A percentile compares a stretch with the other conserved stretches of the same genome.
Conservation (phyloP, 176 grass and related monocot genomes). For the Saccharum spontaneum region DNA sequence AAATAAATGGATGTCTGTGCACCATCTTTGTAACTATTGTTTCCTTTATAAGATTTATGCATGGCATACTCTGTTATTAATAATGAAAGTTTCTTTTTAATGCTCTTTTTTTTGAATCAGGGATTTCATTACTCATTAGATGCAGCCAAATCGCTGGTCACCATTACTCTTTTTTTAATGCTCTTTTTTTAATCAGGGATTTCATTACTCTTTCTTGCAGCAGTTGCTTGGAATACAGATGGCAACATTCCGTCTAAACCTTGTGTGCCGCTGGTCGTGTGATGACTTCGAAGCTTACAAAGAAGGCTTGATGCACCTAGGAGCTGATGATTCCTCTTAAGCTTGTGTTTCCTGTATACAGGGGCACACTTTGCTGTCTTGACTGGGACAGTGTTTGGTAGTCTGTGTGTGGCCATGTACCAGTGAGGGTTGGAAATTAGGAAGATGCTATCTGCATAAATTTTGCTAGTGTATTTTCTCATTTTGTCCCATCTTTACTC, state of each 20-base stretch:
- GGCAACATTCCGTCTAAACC: constrained; percentile 82
- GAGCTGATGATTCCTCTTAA: constrained; percentile 57
- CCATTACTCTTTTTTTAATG: no score
- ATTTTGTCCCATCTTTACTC: background rate
- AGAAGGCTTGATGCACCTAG: constrained; percentile 57
- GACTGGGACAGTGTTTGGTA: background rate
- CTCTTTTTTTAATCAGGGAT: no score
- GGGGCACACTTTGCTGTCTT: constrained; percentile 14
- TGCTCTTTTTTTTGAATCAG: no score
- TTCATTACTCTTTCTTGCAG: constrained; percentile 45
- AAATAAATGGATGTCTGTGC: no score
- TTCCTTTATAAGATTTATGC: no score
- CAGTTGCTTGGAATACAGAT: constrained; percentile 68
- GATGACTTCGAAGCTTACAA: constrained; percentile 85
- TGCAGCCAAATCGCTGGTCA: no score
- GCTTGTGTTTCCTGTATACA: background rate
- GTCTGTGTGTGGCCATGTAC: no score
- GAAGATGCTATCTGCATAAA: background rate
- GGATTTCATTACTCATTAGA: no score
- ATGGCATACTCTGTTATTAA: no score
- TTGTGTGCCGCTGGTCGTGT: constrained; percentile 67
- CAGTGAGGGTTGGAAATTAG: background rate
- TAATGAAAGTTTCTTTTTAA: no score
- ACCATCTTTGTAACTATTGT: no score
- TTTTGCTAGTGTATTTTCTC: background rate